Evolutionary conservation across 139 green algal species (phyloP), one percentile per base, ranked within the genome.

Genomic region (Coelastrella sp.): DNA sequence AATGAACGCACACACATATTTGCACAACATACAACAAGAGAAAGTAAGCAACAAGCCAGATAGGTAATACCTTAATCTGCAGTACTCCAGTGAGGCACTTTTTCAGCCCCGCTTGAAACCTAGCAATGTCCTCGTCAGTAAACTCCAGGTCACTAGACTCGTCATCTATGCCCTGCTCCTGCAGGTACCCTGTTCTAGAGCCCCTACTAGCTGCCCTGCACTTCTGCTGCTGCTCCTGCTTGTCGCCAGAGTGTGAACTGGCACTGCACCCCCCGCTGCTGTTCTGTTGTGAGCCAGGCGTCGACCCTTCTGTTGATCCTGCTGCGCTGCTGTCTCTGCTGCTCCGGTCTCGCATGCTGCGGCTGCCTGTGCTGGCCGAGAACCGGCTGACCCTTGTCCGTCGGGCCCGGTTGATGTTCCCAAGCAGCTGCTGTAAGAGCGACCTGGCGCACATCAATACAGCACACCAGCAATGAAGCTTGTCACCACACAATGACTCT

Each of bases 91-190:
- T 68, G 73, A 95, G 85, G 71, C 90, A 92, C 57, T 83, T 65
- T 5, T 76, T 74, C 76, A 95, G 89, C 65, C 93, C 96, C 65
- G 89, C 78, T 79, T 96, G 92, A 83, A 98, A 98, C 7, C 92
- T 91, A 2, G 89, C 89, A 17, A 93, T 84, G 14, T 74, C 91
- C 2, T 79, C 83, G 11, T 85, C 71, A 6, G 80, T 88, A 54
- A 88, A 88, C 23, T 22, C 23, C 64, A 78, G 80, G 16, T 32
- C 79, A 47, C 20, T 13, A 64, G 75, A 8, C 17, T 13, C 77
- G 32, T 47, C 32, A 47, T 47, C 32, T 47, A 47, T 47, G 23
- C 4, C 4, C 16, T 73, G 13, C 75, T 64, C 20, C 19, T 60
- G 11, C 19, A 61, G 77, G 54, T 5, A 5, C 14, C 14, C 71